Conservation (phyloP, 441 rosid species). For the Jatropha podagrica region DNA sequence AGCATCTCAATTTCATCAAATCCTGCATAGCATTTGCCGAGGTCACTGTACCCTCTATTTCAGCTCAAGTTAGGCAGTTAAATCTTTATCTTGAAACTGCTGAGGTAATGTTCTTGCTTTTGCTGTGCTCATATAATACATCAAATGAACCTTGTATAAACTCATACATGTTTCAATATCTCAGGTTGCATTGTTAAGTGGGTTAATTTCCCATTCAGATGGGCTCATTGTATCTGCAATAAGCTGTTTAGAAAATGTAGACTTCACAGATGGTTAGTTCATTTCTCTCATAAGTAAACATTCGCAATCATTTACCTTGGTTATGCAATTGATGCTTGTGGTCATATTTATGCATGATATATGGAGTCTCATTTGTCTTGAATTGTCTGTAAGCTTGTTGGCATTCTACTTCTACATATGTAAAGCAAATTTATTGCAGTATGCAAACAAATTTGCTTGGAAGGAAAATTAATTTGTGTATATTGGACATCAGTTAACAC, state of each 20-base stretch:
- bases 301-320: not conserved
- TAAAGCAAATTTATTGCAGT: not conserved
- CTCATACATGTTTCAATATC: constrained; percentile 26
- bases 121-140: constrained; percentile 11
- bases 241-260: constrained; percentile 49
- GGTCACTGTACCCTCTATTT: constrained; percentile 79
- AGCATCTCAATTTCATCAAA: constrained; percentile 51
- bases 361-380: not conserved
- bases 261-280: constrained; percentile 56
- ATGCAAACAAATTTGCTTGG: not conserved
- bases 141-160: constrained; percentile 15
- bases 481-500: not conserved
- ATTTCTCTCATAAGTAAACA: not conserved
- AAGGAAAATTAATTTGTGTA: not conserved
- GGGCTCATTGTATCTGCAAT: constrained; percentile 67
- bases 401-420: not conserved
- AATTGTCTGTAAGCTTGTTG: not conserved
- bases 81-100: constrained; percentile 86
- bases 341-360: not conserved
- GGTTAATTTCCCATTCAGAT: constrained; percentile 75
- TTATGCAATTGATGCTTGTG: constrained; percentile 2
- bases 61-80: constrained; percentile 49
- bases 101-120: constrained; percentile 57
- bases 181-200: constrained; percentile 77
- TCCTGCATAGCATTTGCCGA: constrained; percentile 87